Base-by-base conservation (phyloP, 805 yeast species). In the Wickerhamiella nectarea region DNA sequence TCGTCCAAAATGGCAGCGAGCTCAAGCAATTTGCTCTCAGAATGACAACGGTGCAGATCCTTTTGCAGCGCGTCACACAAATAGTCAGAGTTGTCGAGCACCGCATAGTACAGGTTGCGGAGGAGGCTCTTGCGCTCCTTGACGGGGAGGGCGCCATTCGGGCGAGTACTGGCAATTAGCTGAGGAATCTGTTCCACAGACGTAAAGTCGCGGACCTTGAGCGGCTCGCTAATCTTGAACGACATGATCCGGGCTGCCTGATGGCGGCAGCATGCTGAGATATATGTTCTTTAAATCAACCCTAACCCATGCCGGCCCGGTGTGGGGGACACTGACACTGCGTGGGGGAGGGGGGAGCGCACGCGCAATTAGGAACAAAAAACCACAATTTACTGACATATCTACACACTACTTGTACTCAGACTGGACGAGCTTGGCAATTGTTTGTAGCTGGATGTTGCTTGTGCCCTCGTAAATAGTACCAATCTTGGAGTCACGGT, bases 11-110 rank as follows among this genome's bases (percentile, higher is more conserved):
- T 54, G 1, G 70, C 68, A 6, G 63, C 60, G 18, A 75, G 50
- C 58, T 89, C 97, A 38, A 73, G 58, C 26, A 73, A 54, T 39
- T 65, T 63, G 1, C 89, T 71, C 57, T 89, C 96, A 28, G 66
- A 62, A 2, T 64, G 61, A 1, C 81, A 59, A 46, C 89, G 72
- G 59, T 77, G 69, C 60, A 86, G 76, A 56, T 89, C 97, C 49
- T 66, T 56, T 18, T 62, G 49, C 49, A 86, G 61, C 0, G 94
- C 86, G 2, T 64, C 71, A 33, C 69, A 59, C 29, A 89, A 53
- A 10, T 56, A 63, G 3, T 73, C 76, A 41, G 64, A 68, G 54
- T 77, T 69, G 56, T 80, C 86, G 47, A 66, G 62, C 14, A 86
- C 45, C 1, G 74, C 77, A 52, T 69, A 77, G 63, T 78, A 80